Evolutionary conservation across 371 early-diverging fungal species (phyloP).

Genomic region (Mortierella sp.): DNA sequence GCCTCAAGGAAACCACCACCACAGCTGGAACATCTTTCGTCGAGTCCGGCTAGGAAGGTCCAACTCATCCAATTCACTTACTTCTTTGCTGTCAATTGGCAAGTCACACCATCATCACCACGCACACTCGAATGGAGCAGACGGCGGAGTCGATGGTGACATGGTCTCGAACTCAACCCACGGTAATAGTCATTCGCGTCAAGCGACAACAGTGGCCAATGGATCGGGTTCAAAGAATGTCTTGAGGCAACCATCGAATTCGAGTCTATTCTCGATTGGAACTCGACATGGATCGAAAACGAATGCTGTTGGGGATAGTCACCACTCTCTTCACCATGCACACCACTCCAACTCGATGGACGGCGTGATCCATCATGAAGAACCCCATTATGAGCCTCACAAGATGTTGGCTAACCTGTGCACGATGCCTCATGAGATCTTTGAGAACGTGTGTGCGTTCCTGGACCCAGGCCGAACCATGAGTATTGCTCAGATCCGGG

Average conservation of each 20-base stretch:
- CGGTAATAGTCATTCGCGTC: constrained; percentile 29
- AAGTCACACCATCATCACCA: constrained; percentile 17
- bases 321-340: neutral
- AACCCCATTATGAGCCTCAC: constrained; percentile 40
- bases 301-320: neutral
- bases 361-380: neutral
- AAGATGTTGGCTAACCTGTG: constrained; percentile 45
- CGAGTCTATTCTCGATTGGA: constrained; percentile 20
- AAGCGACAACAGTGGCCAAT: neutral
- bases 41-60: constrained; percentile 32
- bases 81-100: constrained; percentile 27
- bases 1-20: constrained; percentile 40
- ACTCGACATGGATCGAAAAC: constrained; percentile 9
- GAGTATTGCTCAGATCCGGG: constrained; percentile 49
- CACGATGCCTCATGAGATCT: constrained; percentile 51
- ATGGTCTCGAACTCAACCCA: constrained; percentile 26
- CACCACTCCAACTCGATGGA: constrained; percentile 20
- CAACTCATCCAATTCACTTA: constrained; percentile 41
- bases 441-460: constrained; percentile 52
- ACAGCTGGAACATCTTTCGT: constrained; percentile 50
- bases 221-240: neutral
- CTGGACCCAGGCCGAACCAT: constrained; percentile 47
- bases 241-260: constrained; percentile 21
- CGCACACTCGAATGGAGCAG: constrained; percentile 28
- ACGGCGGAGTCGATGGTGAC: constrained; percentile 28